These are phyloP conservation scores for Kuraishia borneana DNA, from an alignment of 805 yeast genomes.

Conservation along the genomic window DNA sequence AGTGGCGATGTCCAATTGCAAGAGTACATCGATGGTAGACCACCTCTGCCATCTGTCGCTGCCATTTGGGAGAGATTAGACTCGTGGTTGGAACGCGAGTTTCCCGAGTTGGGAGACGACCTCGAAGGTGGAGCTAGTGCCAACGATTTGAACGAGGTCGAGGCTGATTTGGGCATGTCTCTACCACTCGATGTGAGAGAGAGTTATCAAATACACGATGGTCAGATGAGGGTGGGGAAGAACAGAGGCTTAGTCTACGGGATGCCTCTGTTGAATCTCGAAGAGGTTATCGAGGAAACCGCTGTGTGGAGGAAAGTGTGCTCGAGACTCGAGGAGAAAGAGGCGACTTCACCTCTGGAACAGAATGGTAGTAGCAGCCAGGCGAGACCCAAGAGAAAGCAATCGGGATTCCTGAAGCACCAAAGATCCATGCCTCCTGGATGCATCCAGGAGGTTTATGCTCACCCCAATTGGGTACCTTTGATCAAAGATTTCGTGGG, in stretches of 20 bases:
- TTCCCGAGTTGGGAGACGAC: slow-evolving; percentile 74
- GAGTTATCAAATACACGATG: slow-evolving; percentile 76
- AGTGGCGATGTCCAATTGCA: slow-evolving; percentile 50
- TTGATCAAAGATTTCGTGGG: slow-evolving; percentile 81
- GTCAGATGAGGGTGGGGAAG: slow-evolving; percentile 73
- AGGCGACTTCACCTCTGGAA: neutral
- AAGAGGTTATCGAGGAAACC: slow-evolving; percentile 71
- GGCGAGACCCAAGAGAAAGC: slow-evolving; percentile 2
- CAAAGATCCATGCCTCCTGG: slow-evolving; percentile 73
- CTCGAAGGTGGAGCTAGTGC: slow-evolving; percentile 70
- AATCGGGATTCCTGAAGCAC: slow-evolving; percentile 28
- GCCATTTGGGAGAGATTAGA: slow-evolving; percentile 87
- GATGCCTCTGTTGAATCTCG: slow-evolving; percentile 66
- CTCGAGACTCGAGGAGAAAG: slow-evolving; percentile 20
- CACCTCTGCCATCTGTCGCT: slow-evolving; percentile 52
- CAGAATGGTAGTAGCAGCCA: slow-evolving; percentile 2
- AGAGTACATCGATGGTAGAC: slow-evolving; percentile 29
- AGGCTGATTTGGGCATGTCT: slow-evolving; percentile 62
- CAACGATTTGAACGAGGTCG: slow-evolving; percentile 73
- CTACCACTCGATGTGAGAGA: slow-evolving; percentile 80
- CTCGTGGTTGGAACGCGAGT: slow-evolving; percentile 67
- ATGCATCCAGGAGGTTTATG: slow-evolving; percentile 61
- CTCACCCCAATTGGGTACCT: slow-evolving; percentile 92
- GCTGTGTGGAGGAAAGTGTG: slow-evolving; percentile 77
- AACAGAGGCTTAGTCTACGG: slow-evolving; percentile 77